Base-by-base conservation (phyloP, 345 rosid species). In the Rubroshorea leprosula region DNA sequence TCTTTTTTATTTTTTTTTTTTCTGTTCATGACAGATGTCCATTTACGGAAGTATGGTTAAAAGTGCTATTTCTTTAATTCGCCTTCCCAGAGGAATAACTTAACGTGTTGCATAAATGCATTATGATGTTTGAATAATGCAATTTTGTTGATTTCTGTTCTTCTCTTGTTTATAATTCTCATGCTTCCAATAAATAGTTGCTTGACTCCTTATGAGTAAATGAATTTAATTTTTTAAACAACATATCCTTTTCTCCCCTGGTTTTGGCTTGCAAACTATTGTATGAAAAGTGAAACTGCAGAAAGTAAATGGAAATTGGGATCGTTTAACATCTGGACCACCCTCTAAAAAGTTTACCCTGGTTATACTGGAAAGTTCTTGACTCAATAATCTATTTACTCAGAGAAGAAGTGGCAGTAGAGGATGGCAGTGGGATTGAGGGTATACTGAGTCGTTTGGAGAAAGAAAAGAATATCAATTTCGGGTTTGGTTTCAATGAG, bases 391-490 rank as follows among this genome's bases (percentile, higher is more conserved):
- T 62, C 17, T 64, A 50, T 78, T 65, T 61, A 56, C 55, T 64
- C 82, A 92, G 98, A 69, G 83, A 81, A 68, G 65, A 66, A 18
- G 69, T 63, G 24, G 58, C 64, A 26, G 60, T 18, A 5, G 64
- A 61, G 56, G 74, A 71, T 56, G 79, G 77, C 57, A 77, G 78
- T 63, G 99, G 99, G 47, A 73, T 89, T 64, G 87, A 85, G 66
- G 99, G 99, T 48, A 84, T 93, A 67, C 71, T 93, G 64, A 79
- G 67, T 46, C 80, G 94, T 48, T 66, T 93, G 68, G 91, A 89
- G 79, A 89, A 77, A 73, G 91, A 93, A 69, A 81, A 97, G 79
- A 83, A 82, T 72, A 55, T 64, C 45, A 78, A 76, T 49, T 75
- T 86, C 18, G 90, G 94, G 64, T 55, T 81, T 58, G 77, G 72